These are phyloP conservation scores for Talaromyces sp. DNA, from an alignment of 2,329 filamentous ascomycete species.

Conservation along the genomic window DNA sequence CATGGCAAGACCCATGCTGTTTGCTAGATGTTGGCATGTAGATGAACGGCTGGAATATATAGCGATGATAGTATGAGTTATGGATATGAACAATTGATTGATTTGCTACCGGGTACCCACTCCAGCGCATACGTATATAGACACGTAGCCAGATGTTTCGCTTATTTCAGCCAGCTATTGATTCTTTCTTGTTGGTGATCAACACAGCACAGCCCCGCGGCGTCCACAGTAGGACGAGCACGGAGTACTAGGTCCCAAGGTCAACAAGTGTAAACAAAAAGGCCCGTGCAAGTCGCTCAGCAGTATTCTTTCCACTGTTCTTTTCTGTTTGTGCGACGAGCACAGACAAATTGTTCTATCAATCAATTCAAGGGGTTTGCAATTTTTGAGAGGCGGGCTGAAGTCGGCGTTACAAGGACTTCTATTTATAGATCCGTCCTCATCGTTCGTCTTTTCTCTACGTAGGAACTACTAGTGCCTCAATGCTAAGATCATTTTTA, in stretches of 20 bases:
- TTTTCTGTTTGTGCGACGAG: not conserved
- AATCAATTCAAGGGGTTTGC: not conserved
- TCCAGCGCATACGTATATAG: not conserved
- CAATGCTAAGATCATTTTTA: not conserved
- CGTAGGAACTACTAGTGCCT: not conserved
- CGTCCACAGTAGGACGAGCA: not conserved
- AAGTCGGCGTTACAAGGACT: not conserved
- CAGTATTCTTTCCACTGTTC: not conserved
- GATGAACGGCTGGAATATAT: not conserved
- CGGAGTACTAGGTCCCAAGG: not conserved
- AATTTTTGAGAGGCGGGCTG: not conserved
- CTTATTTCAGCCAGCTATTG: not conserved
- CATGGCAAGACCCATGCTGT: conserved; percentile 84
- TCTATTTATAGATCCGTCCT: not conserved
- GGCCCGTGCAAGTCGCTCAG: not conserved
- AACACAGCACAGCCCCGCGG: not conserved
- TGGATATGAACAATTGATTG: not conserved
- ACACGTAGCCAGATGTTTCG: not conserved
- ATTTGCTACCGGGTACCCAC: not conserved
- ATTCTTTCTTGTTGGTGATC: not conserved
- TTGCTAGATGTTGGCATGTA: conserved; percentile 54
- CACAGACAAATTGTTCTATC: not conserved
- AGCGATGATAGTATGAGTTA: not conserved
- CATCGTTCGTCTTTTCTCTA: not conserved
- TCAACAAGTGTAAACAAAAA: not conserved